A percentile compares a stretch with the other conserved stretches of the same genome.
Evolutionary conservation across 768 basidiomycete genomes (phyloP).

Genomic region (Amanita subjunquillea): DNA sequence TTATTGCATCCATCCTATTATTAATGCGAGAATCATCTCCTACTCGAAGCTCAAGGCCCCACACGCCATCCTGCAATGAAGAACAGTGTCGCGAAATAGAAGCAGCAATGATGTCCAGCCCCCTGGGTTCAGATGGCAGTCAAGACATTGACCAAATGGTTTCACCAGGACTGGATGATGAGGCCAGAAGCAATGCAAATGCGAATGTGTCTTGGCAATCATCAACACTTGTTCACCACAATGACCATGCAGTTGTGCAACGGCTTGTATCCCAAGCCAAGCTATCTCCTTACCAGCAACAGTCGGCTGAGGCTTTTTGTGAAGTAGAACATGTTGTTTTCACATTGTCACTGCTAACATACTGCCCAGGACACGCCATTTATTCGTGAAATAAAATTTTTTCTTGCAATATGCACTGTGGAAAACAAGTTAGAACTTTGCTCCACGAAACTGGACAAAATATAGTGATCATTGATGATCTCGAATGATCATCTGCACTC

Average conservation of each 20-base stretch:
- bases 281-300: not conserved
- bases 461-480: too few relatives aligned
- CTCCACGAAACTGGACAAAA: too few relatives aligned
- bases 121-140: not conserved
- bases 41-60: not conserved
- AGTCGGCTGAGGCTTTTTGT: not conserved
- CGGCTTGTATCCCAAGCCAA: not conserved
- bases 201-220: not conserved
- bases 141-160: not conserved
- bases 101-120: not conserved
- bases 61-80: not conserved
- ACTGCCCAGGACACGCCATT: not conserved
- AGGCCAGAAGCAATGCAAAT: not conserved
- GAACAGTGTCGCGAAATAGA: slow-evolving; percentile 1
- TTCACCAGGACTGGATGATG: not conserved
- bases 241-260: not conserved
- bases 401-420: not conserved
- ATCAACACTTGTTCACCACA: not conserved
- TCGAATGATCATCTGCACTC: too few relatives aligned
- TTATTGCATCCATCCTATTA: not conserved
- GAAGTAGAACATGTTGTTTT: not conserved
- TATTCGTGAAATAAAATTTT: not conserved
- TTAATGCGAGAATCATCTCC: not conserved
- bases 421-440: slow-evolving; percentile 7
- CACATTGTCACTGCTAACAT: not conserved